phyloP scores from a whole-genome alignment of 805 yeast genomes.

The Candida ficus region DNA sequence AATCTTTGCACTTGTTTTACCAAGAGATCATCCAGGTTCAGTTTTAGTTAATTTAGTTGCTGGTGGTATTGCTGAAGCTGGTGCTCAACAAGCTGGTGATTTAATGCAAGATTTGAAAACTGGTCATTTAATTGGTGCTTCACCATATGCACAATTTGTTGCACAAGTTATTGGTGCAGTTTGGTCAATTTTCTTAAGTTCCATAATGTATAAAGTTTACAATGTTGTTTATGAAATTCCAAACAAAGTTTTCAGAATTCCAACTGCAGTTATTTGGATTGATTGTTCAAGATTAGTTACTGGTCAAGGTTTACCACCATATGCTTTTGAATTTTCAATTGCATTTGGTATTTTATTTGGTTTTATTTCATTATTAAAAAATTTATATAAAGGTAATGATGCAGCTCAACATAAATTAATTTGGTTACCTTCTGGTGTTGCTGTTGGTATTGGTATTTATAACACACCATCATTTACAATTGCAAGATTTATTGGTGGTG shows the following conservation, averaged over 20 bases:
- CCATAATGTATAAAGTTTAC: constrained; percentile 79
- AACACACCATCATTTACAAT: constrained; percentile 90
- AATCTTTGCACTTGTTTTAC: constrained; percentile 77
- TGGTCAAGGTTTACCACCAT: constrained; percentile 85
- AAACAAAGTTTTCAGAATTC: constrained; percentile 73
- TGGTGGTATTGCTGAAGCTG: constrained; percentile 97
- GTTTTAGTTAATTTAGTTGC: constrained; percentile 84
- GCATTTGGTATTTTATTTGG: constrained; percentile 67
- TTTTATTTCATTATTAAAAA: constrained; percentile 56
- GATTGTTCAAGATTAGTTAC: constrained; percentile 92
- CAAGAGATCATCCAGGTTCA: constrained; percentile 69
- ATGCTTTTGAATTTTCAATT: constrained; percentile 56
- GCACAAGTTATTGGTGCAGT: constrained; percentile 88
- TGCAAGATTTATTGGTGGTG: constrained; percentile 89
- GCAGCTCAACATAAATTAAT: constrained; percentile 36
- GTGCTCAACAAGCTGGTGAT: constrained; percentile 99
- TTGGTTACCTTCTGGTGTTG: constrained; percentile 89
- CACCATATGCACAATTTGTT: constrained; percentile 84
- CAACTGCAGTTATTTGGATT: constrained; percentile 95
- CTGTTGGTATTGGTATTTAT: constrained; percentile 95
- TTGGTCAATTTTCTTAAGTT: constrained; percentile 76
- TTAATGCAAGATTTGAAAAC: constrained; percentile 96
- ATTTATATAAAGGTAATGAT: constrained; percentile 40
- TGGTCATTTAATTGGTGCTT: constrained; percentile 86
- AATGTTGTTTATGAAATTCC: constrained; percentile 83